Evolutionary conservation across 352 stramenopile species (phyloP), one percentile per base, ranked within the genome.

Genomic region (Pythium oligandrum): DNA sequence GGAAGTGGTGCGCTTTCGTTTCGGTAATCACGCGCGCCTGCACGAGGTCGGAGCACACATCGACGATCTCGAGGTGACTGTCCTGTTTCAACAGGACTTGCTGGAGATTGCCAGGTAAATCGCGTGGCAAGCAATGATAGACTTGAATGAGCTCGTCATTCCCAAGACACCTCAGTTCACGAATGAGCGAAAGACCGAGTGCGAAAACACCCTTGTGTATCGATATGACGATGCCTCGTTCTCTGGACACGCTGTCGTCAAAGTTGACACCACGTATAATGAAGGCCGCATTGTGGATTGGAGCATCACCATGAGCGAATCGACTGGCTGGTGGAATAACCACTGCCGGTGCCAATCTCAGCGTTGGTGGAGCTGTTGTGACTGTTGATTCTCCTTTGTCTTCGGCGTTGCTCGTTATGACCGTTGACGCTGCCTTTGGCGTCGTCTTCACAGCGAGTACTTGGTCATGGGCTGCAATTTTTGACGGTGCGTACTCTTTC

Each of bases 121-220:
- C 77, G 4, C 74, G 48, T 0, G 66, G 49, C 12, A 76, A 53
- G 46, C 70, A 79, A 48, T 77, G 64, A 53, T 75, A 77, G 11
- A 79, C 61, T 50, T 79, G 67, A 26, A 77, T 68, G 26, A 75
- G 12, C 33, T 79, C 70, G 2, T 50, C 45, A 54, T 77, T 77
- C 31, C 70, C 70, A 5, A 73, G 53, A 30, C 68, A 73, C 3
- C 70, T 60, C 26, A 79, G 57, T 45, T 88, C 75, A 8, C 67
- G 64, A 61, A 88, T 83, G 31, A 89, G 64, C 17, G 77, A 86
- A 33, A 75, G 54, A 3, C 68, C 77, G 50, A 88, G 71, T 1
- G 72, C 48, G 31, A 83, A 53, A 10, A 78, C 68, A 17, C 56
- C 64, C 32, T 88, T 57, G 62, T 82, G 63, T 7, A 86, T 57